phyloP scores from a whole-genome alignment of 768 basidiomycete species.

The Trametes maxima region DNA sequence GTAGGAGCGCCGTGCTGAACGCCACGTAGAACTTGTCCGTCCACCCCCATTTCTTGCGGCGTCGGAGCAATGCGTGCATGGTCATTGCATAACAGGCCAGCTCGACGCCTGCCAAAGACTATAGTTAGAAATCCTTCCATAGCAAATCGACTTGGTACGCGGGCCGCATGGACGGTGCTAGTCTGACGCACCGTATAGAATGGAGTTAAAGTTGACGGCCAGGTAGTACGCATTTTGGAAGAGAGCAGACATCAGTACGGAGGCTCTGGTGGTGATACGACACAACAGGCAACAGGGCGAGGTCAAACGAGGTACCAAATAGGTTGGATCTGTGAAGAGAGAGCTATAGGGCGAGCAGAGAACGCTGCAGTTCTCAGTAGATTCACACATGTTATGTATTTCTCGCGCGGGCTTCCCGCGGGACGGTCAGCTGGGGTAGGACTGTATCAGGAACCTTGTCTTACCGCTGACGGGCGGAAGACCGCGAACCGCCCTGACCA shows the following conservation, averaged over 20 bases:
- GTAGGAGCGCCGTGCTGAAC: conserved; percentile 32
- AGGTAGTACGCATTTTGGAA: conserved; percentile 26
- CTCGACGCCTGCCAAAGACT: conserved; percentile 27
- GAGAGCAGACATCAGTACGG: conserved; percentile 14
- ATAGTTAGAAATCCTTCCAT: neutral
- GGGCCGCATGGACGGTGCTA: neutral
- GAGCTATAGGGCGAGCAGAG: too few relatives aligned
- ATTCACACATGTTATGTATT: too few relatives aligned
- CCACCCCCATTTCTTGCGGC: conserved; percentile 10
- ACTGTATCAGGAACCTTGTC: too few relatives aligned
- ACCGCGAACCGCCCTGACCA: too few relatives aligned
- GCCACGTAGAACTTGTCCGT: conserved; percentile 25
- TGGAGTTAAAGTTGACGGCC: conserved; percentile 22
- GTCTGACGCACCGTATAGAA: conserved; percentile 19
- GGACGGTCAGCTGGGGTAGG: too few relatives aligned
- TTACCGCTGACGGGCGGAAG: too few relatives aligned
- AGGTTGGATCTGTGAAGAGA: too few relatives aligned
- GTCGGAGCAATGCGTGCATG: conserved; percentile 21
- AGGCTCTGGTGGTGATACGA: too few relatives aligned
- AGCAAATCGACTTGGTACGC: neutral
- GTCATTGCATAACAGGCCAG: conserved; percentile 32
- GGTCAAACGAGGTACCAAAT: too few relatives aligned
- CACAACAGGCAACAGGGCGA: too few relatives aligned
- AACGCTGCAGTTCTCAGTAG: too few relatives aligned
- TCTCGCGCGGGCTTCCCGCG: too few relatives aligned